Evolutionary conservation across 495 filamentous ascomycete genomes (phyloP).

Genomic region (Penicillium daleae): DNA sequence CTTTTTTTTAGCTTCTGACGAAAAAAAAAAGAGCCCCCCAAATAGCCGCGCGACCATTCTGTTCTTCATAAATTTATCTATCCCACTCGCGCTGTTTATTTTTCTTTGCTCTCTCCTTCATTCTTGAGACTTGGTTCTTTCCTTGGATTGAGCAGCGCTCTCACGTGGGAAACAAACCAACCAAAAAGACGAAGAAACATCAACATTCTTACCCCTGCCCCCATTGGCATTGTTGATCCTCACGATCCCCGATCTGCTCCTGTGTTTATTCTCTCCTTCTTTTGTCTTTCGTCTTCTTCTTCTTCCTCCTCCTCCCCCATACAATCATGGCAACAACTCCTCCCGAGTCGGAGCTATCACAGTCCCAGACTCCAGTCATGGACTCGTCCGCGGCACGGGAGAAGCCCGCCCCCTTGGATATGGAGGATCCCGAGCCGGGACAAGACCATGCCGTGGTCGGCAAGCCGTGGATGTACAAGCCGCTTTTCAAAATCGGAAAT

Average conservation of each 20-base stretch:
- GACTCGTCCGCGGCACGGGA: neutral
- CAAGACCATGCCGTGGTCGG: constrained; percentile 35
- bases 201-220: constrained; percentile 3
- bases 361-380: neutral
- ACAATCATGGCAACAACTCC: constrained; percentile 19
- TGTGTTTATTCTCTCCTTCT: neutral
- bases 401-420: constrained; percentile 12
- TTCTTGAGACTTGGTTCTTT: constrained; percentile 13
- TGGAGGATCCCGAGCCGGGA: constrained; percentile 34
- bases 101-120: constrained; percentile 12
- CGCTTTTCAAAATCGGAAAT: constrained; percentile 53
- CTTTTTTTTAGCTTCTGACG: neutral
- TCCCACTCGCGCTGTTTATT: constrained; percentile 7
- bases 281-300: neutral
- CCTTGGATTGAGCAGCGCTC: constrained; percentile 9
- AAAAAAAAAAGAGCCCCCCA: constrained; percentile 2
- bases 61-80: constrained; percentile 13
- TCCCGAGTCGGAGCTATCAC: constrained; percentile 18
- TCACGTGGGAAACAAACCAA: constrained; percentile 9
- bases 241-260: neutral
- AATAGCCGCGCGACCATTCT: neutral
- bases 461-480: constrained; percentile 71
- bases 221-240: constrained; percentile 1
- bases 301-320: neutral
- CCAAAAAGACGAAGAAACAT: neutral